Percentiles rank a stretch among this genome's conserved stretches.
Evolutionary conservation across 1,139 yeast species (phyloP).

Genomic region (Yamadazyma triangularis): DNA sequence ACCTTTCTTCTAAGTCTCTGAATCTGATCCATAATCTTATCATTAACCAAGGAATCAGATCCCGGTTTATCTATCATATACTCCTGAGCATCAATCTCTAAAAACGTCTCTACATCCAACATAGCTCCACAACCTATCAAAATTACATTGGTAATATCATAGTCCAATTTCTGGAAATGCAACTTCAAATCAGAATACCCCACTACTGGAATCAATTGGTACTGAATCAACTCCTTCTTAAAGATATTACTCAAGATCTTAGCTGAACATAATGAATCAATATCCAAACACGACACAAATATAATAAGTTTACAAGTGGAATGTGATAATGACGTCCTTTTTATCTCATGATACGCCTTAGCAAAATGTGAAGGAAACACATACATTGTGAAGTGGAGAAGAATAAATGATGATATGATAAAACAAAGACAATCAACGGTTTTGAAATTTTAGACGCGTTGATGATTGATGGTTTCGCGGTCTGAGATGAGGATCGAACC

Average conservation of each 20-base stretch:
- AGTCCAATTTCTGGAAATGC: conserved; percentile 64
- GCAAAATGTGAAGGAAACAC: conserved; percentile 59
- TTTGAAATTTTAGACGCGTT: no score
- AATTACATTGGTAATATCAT: conserved; percentile 72
- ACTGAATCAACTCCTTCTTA: conserved; percentile 79
- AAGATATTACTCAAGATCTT: conserved; percentile 67
- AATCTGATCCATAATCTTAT: conserved; percentile 6
- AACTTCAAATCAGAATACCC: conserved; percentile 77
- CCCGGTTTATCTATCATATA: conserved; percentile 15
- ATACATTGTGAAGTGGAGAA: conserved; percentile 52
- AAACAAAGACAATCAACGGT: no score
- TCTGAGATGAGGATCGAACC: no score
- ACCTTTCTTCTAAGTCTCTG: conserved; percentile 31
- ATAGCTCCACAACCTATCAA: conserved; percentile 95
- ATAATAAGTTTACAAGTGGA: conserved; percentile 86
- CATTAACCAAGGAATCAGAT: conserved; percentile 5
- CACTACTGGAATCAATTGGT: conserved; percentile 86
- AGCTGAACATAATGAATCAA: conserved; percentile 90
- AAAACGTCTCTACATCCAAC: conserved; percentile 76
- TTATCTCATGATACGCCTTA: conserved; percentile 55
- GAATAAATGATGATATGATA: no score
- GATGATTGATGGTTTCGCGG: no score
- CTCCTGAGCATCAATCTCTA: conserved; percentile 59
- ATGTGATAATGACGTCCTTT: conserved; percentile 67
- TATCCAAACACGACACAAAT: conserved; percentile 85